Base-by-base conservation (phyloP, 2,329 filamentous ascomycete species). In the Diaporthe batatas region DNA sequence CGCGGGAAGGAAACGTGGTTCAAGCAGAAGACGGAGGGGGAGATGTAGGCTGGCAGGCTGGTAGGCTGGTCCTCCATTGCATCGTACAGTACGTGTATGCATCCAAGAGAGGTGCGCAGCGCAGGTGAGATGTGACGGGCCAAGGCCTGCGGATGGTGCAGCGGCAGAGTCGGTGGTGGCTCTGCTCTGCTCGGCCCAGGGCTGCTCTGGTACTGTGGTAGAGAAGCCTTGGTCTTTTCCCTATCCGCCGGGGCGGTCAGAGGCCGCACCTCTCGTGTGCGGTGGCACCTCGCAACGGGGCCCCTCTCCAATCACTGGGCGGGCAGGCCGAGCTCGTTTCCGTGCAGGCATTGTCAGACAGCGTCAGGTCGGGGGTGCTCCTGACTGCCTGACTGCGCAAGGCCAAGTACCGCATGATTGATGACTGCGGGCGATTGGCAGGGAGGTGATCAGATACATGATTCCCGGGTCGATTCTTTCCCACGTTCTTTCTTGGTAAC, bases 81-180 rank as follows among this genome's bases (percentile, higher is more conserved):
- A 74, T 65, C 58, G 62, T 47, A 72, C 54, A 51, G 54, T 49
- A 51, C 53, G 54, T 65, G 55, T 64, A 73, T 71, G 73, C 71
- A 73, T 39, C 68, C 68, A 44, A 73, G 54, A 32, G 62, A 51
- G 47, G 47, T 39, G 47, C 39, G 62, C 62, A 39, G 62, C 42
- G 73, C 71, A 68, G 54, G 73, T 74, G 67, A 72, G 39, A 71
- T 71, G 36, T 74, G 71, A 74, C 70, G 73, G 62, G 67, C 70
- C 71, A 70, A 47, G 64, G 57, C 55, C 57, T 71, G 73, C 71
- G 64, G 59, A 36, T 71, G 67, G 54, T 29, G 62, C 34, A 29
- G 34, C 25, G 54, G 42, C 16, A 34, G 49, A 54, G 23, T 36
- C 69, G 49, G 29, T 39, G 65, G 39, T 42, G 39, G n/a, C 39